These are phyloP conservation scores for Nadsonia fulvescens DNA, from an alignment of 805 yeast genomes.

Conservation along the genomic window DNA sequence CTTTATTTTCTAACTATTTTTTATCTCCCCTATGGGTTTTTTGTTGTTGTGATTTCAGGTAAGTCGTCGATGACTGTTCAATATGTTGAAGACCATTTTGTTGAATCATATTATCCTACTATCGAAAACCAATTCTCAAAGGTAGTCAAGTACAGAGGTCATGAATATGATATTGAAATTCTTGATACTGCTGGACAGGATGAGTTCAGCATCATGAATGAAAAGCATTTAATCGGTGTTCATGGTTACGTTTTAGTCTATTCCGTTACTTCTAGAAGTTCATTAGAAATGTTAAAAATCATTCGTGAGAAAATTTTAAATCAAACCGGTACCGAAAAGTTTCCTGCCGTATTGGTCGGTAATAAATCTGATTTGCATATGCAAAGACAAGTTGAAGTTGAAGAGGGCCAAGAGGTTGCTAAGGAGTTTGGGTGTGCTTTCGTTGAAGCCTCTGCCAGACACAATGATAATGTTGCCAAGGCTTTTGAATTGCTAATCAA, in stretches of 20 bases:
- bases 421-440: slow-evolving; percentile 49
- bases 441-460: slow-evolving; percentile 70
- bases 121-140: slow-evolving; percentile 73
- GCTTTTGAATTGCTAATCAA: slow-evolving; percentile 44
- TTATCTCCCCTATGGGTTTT: too few species aligned
- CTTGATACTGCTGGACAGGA: slow-evolving; percentile 91
- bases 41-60: slow-evolving; percentile 20
- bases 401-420: slow-evolving; percentile 47
- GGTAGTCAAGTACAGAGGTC: slow-evolving; percentile 46
- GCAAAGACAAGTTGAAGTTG: slow-evolving; percentile 38
- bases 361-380: slow-evolving; percentile 55
- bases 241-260: slow-evolving; percentile 74
- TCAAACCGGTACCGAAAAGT: slow-evolving; percentile 35
- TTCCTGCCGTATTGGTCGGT: slow-evolving; percentile 68
- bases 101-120: slow-evolving; percentile 81
- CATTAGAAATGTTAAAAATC: slow-evolving; percentile 58
- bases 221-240: slow-evolving; percentile 60
- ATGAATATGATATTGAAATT: slow-evolving; percentile 66
- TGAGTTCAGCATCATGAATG: slow-evolving; percentile 65
- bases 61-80: slow-evolving; percentile 73
- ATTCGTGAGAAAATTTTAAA: slow-evolving; percentile 75
- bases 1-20: too few species aligned
- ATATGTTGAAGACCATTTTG: slow-evolving; percentile 75
- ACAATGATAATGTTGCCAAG: slow-evolving; percentile 46
- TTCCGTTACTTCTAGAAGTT: slow-evolving; percentile 59